Percentiles rank a stretch among this genome's conserved stretches.
These are phyloP conservation scores for Chlorella sorokiniana DNA, from an alignment of 139 green algal genomes.

Conservation along the genomic window DNA sequence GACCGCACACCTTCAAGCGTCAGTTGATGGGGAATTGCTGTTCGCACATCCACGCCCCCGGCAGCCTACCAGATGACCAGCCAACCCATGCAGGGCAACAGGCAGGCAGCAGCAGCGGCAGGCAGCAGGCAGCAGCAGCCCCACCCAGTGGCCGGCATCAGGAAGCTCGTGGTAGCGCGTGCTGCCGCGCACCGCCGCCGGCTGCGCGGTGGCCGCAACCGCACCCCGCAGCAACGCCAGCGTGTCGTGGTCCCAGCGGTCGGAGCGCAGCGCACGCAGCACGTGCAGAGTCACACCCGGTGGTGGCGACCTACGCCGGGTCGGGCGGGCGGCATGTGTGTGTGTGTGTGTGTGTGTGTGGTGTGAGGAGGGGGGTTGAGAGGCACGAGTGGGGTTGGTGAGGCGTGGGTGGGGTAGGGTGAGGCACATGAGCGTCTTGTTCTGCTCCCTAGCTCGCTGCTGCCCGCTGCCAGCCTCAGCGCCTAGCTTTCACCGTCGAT, in stretches of 20 bases:
- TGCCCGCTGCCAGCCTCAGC: too few relatives aligned
- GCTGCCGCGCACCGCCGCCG: conserved; percentile 2
- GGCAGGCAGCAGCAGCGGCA: neutral
- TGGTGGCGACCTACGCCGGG: conserved; percentile 59
- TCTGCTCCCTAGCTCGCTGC: too few relatives aligned
- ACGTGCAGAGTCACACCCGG: conserved; percentile 56
- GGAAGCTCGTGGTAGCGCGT: conserved; percentile 56
- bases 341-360: too few relatives aligned
- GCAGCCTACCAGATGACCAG: neutral
- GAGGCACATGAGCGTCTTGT: too few relatives aligned
- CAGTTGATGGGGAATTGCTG: too few relatives aligned
- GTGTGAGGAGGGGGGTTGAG: too few relatives aligned
- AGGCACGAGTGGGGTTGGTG: too few relatives aligned
- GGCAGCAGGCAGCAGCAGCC: neutral
- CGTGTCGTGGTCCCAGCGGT: conserved; percentile 27
- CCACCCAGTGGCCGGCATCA: conserved; percentile 74
- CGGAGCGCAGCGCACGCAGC: conserved; percentile 55
- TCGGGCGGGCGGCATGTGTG: too few relatives aligned
- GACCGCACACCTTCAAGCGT: too few relatives aligned
- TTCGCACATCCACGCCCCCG: too few relatives aligned
- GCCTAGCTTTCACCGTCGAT: too few relatives aligned
- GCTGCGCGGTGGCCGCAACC: neutral
- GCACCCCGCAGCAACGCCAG: conserved; percentile 29
- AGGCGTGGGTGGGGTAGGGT: too few relatives aligned
- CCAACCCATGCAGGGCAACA: neutral